Conservation (phyloP, 2,329 filamentous ascomycete species). For the Colletotrichum plurivorum region DNA sequence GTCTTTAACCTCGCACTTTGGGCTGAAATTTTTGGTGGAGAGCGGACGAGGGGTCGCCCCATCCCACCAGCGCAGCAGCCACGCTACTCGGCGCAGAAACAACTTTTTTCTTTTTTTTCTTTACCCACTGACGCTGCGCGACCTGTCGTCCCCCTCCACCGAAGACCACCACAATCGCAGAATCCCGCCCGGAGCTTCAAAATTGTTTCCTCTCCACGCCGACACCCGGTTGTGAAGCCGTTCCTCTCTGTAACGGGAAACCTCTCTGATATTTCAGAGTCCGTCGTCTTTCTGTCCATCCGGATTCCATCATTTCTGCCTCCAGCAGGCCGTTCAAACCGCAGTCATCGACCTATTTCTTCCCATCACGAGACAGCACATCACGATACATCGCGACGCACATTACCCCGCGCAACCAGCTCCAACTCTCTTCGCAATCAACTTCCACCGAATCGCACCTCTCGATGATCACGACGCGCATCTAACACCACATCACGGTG, state of each 20-base stretch:
- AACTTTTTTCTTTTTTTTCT: slow-evolving; percentile 35
- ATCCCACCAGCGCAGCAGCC: slow-evolving; percentile 6
- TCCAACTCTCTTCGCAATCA: not conserved
- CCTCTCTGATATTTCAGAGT: not conserved
- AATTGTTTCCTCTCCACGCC: slow-evolving; percentile 17
- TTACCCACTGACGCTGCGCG: slow-evolving; percentile 10
- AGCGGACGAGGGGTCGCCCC: slow-evolving; percentile 20
- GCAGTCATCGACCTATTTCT: not conserved
- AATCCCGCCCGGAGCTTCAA: slow-evolving; percentile 33
- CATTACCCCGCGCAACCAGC: not conserved
- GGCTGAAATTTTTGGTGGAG: slow-evolving; percentile 35
- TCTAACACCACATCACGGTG: slow-evolving; percentile 23
- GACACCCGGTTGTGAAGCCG: not conserved
- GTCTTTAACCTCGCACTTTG: slow-evolving; percentile 4
- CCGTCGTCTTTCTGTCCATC: slow-evolving; percentile 1
- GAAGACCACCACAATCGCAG: slow-evolving; percentile 30
- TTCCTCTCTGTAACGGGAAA: not conserved
- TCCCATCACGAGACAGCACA: slow-evolving; percentile 9
- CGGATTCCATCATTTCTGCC: not conserved
- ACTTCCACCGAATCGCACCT: not conserved
- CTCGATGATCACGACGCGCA: slow-evolving; percentile 2
- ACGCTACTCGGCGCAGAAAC: slow-evolving; percentile 26
- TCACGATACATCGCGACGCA: not conserved
- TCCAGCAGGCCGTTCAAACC: not conserved
- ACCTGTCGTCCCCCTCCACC: slow-evolving; percentile 12